Conservation (phyloP, 495 filamentous ascomycete genomes). For the Bacidia gigantensis region DNA sequence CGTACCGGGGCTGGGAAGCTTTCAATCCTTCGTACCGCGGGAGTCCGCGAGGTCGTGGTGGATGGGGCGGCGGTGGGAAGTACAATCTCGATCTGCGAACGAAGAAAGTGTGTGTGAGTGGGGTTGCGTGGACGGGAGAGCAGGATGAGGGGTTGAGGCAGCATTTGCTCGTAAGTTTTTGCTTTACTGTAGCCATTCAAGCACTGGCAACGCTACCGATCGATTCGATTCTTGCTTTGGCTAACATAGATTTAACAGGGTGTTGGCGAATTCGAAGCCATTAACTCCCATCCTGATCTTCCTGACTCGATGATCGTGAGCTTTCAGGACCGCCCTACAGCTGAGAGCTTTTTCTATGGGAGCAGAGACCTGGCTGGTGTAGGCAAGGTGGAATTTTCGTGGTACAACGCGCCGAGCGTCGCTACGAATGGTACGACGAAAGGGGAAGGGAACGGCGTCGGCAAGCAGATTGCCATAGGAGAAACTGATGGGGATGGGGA, state of each 20-base stretch:
- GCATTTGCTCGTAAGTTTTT: conserved; percentile 63
- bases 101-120: conserved; percentile 58
- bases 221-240: too few relatives aligned
- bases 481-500: conserved; percentile 21
- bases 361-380: conserved; percentile 55
- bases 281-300: conserved; percentile 47
- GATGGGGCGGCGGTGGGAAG: conserved; percentile 38
- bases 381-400: conserved; percentile 62
- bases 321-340: conserved; percentile 82
- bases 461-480: not conserved
- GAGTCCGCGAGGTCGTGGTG: conserved; percentile 34
- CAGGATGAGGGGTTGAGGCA: conserved; percentile 76
- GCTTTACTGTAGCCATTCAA: too few relatives aligned
- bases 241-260: conserved; percentile 37
- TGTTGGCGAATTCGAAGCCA: conserved; percentile 67
- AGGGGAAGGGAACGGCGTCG: not conserved
- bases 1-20: conserved; percentile 31
- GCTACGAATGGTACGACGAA: not conserved
- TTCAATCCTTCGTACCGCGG: conserved; percentile 29
- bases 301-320: conserved; percentile 49
- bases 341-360: conserved; percentile 69
- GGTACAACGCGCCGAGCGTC: conserved; percentile 35
- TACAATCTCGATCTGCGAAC: conserved; percentile 82
- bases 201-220: conserved; percentile 2
- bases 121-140: conserved; percentile 51